Conservation (phyloP, 2,329 filamentous ascomycete genomes). For the Cordyceps cicadae region DNA sequence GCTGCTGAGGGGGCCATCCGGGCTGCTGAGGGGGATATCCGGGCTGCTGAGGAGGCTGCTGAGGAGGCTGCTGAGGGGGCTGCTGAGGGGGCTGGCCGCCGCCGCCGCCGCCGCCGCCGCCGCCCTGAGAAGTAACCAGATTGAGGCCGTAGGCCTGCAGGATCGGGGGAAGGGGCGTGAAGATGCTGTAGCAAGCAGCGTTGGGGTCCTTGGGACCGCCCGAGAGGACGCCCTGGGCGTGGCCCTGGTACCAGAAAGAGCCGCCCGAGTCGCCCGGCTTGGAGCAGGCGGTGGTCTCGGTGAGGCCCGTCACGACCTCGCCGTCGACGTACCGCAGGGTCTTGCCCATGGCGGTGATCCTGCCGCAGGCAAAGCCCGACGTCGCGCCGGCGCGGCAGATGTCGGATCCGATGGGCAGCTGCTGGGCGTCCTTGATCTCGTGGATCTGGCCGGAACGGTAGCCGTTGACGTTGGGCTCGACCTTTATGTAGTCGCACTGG, state of each 20-base stretch:
- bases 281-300: constrained; percentile 31
- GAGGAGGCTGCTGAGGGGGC: no score
- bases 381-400: neutral
- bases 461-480: neutral
- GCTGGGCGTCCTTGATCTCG: neutral
- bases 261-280: constrained; percentile 34
- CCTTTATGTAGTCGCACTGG: neutral
- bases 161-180: constrained; percentile 34
- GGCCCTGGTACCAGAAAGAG: constrained; percentile 27
- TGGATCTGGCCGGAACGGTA: neutral
- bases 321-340: neutral
- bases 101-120: no score
- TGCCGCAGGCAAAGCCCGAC: neutral
- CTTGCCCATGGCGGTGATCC: neutral
- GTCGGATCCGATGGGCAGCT: neutral
- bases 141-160: constrained; percentile 29
- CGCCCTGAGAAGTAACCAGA: constrained; percentile 15
- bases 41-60: no score
- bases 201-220: constrained; percentile 15
- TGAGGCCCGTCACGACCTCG: constrained; percentile 28
- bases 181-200: constrained; percentile 12
- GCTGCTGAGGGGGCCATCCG: no score
- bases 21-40: no score
- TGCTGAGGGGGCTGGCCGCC: no score
- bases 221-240: constrained; percentile 34